Percentiles rank a stretch among this genome's conserved stretches.
These are phyloP conservation scores for Elsinoe ampelina DNA, from an alignment of 2,329 filamentous ascomycete species.

Conservation along the genomic window DNA sequence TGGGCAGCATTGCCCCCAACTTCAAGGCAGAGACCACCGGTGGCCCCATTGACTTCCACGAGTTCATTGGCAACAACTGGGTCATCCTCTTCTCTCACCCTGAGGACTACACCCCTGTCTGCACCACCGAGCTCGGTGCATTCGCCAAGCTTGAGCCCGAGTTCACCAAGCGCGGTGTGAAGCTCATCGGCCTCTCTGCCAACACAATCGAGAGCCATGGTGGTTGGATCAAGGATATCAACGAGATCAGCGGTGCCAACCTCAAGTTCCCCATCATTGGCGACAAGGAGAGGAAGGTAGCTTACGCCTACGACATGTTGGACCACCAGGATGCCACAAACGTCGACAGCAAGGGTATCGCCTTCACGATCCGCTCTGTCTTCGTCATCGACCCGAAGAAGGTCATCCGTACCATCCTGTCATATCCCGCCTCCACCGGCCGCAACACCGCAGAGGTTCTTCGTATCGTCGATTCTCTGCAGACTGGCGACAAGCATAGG, in stretches of 20 bases:
- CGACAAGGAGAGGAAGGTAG: constrained; percentile 45
- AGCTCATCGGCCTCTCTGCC: constrained; percentile 50
- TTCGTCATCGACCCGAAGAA: constrained; percentile 58
- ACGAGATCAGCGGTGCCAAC: constrained; percentile 38
- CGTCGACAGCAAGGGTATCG: constrained; percentile 47
- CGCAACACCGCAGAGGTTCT: constrained; percentile 46
- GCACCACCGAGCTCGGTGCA: constrained; percentile 55
- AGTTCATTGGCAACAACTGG: constrained; percentile 62
- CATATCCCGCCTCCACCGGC: constrained; percentile 54
- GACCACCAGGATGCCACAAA: constrained; percentile 50
- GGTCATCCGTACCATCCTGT: constrained; percentile 53
- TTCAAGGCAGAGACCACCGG: constrained; percentile 59
- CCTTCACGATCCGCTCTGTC: constrained; percentile 56
- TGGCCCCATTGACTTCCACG: constrained; percentile 60
- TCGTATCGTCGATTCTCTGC: constrained; percentile 43
- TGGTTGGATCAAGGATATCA: constrained; percentile 76
- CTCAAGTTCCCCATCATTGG: constrained; percentile 45
- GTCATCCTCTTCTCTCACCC: constrained; percentile 64
- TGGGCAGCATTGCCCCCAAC: constrained; percentile 58
- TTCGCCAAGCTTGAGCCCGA: constrained; percentile 56
- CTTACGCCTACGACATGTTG: constrained; percentile 45
- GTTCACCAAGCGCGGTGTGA: constrained; percentile 52
- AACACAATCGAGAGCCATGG: constrained; percentile 55
- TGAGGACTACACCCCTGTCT: constrained; percentile 51
- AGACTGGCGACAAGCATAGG: constrained; percentile 50